Conservation (phyloP, 257 asterid genomes). For the Craterostigma plantagineum region DNA sequence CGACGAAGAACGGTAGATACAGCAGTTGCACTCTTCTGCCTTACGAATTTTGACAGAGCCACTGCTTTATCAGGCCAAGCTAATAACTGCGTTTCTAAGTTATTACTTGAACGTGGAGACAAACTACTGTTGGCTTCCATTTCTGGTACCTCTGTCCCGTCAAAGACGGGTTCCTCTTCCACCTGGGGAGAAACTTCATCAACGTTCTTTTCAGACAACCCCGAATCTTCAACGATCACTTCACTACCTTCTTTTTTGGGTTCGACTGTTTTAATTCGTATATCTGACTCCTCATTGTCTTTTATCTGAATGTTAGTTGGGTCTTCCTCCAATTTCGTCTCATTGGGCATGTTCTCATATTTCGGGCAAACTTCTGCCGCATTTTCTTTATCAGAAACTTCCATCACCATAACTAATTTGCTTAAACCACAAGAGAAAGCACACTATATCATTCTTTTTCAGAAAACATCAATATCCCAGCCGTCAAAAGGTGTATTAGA, state of each 20-base stretch:
- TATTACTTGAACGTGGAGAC: constrained; percentile 18
- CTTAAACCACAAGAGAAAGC: too few species aligned
- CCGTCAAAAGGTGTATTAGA: too few species aligned
- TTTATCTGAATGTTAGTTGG: too few species aligned
- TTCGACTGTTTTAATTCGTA: too few species aligned
- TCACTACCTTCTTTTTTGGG: constrained; percentile 8
- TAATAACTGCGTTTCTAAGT: constrained; percentile 27
- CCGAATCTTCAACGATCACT: constrained; percentile 7
- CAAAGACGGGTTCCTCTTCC: constrained; percentile 51
- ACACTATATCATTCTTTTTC: too few species aligned
- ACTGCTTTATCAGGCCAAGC: constrained; percentile 81
- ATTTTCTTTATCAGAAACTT: too few species aligned
- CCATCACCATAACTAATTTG: too few species aligned
- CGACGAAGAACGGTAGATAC: constrained; percentile 56
- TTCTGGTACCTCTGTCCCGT: constrained; percentile 50
- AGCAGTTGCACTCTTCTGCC: constrained; percentile 58
- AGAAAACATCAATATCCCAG: too few species aligned
- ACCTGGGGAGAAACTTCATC: constrained; percentile 24
- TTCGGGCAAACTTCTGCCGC: too few species aligned
- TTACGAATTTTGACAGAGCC: constrained; percentile 49
- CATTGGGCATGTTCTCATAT: too few species aligned
- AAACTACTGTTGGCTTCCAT: constrained; percentile 26
- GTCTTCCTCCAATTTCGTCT: too few species aligned
- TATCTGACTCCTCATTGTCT: not conserved
- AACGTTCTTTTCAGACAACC: constrained; percentile 11